Conservation (phyloP, 768 basidiomycete species). For the Candolleomyces eurysporus region DNA sequence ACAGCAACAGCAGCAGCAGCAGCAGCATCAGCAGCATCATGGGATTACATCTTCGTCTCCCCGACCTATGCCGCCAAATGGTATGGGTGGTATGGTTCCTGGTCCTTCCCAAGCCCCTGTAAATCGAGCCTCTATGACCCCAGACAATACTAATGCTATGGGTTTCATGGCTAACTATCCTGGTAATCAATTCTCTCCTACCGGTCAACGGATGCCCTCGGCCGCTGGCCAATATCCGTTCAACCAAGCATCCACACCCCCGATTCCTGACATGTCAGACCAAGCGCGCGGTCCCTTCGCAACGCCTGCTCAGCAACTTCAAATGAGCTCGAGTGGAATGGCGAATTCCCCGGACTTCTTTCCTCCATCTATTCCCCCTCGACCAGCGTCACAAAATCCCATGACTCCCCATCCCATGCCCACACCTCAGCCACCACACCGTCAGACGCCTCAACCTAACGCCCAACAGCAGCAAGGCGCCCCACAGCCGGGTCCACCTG, state of each 20-base stretch:
- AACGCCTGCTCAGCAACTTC: constrained; percentile 16
- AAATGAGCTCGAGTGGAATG: constrained; percentile 6
- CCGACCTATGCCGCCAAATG: constrained; percentile 2
- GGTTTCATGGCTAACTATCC: constrained; percentile 42
- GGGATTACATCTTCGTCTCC: neutral
- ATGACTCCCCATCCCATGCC: neutral
- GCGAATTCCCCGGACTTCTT: constrained; percentile 9
- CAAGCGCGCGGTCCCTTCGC: constrained; percentile 38
- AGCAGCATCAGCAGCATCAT: no score
- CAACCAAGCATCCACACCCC: constrained; percentile 2
- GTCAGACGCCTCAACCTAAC: constrained; percentile 21
- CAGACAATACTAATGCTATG: constrained; percentile 32
- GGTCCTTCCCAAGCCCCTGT: constrained; percentile 38
- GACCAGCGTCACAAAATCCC: constrained; percentile 13
- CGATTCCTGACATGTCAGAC: constrained; percentile 1
- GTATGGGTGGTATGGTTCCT: constrained; percentile 33
- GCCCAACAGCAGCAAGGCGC: constrained; percentile 5
- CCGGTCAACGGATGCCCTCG: neutral
- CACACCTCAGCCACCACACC: constrained; percentile 22
- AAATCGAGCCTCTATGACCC: constrained; percentile 42
- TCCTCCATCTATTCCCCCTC: constrained; percentile 30
- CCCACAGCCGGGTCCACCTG: neutral
- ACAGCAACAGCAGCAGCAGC: neutral
- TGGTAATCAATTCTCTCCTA: constrained; percentile 22
- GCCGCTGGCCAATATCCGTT: constrained; percentile 1